Conservation (phyloP, 441 rosid species). For the Gossypium laxum region DNA sequence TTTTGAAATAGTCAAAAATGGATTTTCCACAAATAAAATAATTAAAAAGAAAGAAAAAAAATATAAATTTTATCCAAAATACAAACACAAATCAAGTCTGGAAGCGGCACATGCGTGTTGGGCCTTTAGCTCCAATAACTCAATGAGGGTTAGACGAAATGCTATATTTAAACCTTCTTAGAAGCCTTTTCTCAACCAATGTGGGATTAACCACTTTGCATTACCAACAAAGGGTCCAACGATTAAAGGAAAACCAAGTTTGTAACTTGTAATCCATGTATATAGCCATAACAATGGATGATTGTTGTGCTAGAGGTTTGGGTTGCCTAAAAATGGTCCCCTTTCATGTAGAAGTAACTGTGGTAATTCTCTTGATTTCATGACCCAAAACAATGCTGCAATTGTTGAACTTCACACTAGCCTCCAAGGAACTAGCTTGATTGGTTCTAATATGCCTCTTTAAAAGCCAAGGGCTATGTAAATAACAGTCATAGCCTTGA, state of each 20-base stretch:
- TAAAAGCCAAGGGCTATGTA: slow-evolving; percentile 36
- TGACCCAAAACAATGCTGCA: slow-evolving; percentile 17
- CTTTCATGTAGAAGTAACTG: slow-evolving; percentile 28
- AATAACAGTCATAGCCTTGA: slow-evolving; percentile 27
- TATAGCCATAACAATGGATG: slow-evolving; percentile 25
- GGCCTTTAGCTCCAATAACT: too few relatives aligned
- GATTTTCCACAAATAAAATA: too few relatives aligned
- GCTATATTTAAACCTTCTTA: too few relatives aligned
- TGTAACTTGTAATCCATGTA: neutral
- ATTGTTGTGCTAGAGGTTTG: slow-evolving; percentile 26
- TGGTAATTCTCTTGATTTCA: slow-evolving; percentile 26
- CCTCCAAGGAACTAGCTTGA: slow-evolving; percentile 24
- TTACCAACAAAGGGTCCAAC: too few relatives aligned
- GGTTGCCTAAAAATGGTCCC: slow-evolving; percentile 28
- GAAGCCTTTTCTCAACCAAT: too few relatives aligned
- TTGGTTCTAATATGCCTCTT: slow-evolving; percentile 26
- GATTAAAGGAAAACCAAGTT: neutral
- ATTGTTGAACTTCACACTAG: slow-evolving; percentile 22
- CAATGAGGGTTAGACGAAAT: too few relatives aligned
- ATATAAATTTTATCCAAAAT: too few relatives aligned
- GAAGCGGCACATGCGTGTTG: too few relatives aligned
- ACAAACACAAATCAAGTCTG: too few relatives aligned
- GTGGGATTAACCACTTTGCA: too few relatives aligned
- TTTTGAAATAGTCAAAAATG: too few relatives aligned
- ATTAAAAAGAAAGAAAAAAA: too few relatives aligned